These are phyloP conservation scores for Macrolepiota fuliginosa DNA, from an alignment of 768 basidiomycete species.

Conservation along the genomic window DNA sequence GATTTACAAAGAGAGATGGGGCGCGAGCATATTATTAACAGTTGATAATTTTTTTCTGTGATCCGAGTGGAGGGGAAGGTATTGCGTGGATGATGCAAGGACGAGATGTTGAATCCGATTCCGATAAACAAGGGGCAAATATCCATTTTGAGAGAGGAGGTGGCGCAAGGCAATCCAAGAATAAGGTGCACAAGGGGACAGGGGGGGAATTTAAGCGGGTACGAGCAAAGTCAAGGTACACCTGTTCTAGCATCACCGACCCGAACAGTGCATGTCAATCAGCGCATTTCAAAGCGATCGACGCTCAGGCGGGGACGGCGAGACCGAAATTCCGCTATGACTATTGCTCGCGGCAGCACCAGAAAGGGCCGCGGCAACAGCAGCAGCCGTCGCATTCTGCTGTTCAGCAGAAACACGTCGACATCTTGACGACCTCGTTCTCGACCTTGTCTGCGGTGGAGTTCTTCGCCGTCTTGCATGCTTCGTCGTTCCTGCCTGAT, in stretches of 20 bases:
- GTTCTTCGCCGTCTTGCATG: neutral
- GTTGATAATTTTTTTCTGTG: no score
- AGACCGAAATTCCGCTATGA: neutral
- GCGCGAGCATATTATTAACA: no score
- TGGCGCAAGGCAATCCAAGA: no score
- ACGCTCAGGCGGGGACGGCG: neutral
- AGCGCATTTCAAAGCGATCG: neutral
- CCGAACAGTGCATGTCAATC: neutral
- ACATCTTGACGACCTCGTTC: neutral
- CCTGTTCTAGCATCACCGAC: neutral
- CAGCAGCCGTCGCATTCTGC: conserved; percentile 9
- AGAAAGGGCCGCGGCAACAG: conserved; percentile 6
- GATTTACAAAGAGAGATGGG: no score
- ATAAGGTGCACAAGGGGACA: no score
- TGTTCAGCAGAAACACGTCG: neutral
- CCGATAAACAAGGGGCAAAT: no score
- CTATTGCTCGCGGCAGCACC: neutral
- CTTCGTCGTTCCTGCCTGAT: neutral
- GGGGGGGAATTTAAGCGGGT: no score
- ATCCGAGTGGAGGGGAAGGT: no score
- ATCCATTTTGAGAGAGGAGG: no score
- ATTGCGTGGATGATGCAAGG: no score
- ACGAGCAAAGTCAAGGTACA: no score
- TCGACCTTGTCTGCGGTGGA: neutral
- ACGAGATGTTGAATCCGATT: no score